Evolutionary conservation across 2,329 filamentous ascomycete genomes (phyloP).

Genomic region (Rosellinia necatrix): DNA sequence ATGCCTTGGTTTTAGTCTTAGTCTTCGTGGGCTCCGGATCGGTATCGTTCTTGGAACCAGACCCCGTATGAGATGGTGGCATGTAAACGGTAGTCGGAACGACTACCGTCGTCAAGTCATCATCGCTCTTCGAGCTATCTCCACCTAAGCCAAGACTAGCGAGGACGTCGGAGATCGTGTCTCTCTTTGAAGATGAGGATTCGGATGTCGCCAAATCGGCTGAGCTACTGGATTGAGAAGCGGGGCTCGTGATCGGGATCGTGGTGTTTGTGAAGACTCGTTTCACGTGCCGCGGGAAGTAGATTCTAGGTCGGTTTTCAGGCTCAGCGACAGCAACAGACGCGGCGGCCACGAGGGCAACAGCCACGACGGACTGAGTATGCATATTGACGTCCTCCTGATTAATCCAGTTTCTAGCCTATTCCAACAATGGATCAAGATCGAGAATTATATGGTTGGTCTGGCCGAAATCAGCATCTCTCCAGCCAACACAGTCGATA

Average conservation of each 20-base stretch:
- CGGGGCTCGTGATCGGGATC: constrained; percentile 35
- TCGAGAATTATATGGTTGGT: constrained; percentile 30
- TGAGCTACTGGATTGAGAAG: constrained; percentile 30
- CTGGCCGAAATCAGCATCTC: constrained; percentile 29
- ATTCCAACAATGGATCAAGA: constrained; percentile 20
- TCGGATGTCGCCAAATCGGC: constrained; percentile 26
- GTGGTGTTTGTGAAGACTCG: constrained; percentile 44
- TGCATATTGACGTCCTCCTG: constrained; percentile 35
- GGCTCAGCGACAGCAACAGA: constrained; percentile 43
- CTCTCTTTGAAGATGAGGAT: constrained; percentile 32
- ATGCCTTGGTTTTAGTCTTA: constrained; percentile 13
- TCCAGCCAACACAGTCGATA: constrained; percentile 1
- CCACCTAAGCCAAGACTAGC: constrained; percentile 26
- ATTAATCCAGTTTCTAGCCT: constrained; percentile 27
- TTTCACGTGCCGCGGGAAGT: constrained; percentile 50
- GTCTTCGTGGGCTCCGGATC: constrained; percentile 12
- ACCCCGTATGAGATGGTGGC: constrained; percentile 13
- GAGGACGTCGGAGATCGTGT: constrained; percentile 36
- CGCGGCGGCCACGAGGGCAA: constrained; percentile 45
- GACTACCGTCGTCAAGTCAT: constrained; percentile 21
- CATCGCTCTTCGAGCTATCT: constrained; percentile 14
- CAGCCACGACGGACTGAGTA: constrained; percentile 39
- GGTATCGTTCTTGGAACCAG: not conserved
- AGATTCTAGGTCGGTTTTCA: constrained; percentile 47
- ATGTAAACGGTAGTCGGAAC: constrained; percentile 22